Evolutionary conservation across 345 rosid species (phyloP).

Genomic region (Theobroma cacao): DNA sequence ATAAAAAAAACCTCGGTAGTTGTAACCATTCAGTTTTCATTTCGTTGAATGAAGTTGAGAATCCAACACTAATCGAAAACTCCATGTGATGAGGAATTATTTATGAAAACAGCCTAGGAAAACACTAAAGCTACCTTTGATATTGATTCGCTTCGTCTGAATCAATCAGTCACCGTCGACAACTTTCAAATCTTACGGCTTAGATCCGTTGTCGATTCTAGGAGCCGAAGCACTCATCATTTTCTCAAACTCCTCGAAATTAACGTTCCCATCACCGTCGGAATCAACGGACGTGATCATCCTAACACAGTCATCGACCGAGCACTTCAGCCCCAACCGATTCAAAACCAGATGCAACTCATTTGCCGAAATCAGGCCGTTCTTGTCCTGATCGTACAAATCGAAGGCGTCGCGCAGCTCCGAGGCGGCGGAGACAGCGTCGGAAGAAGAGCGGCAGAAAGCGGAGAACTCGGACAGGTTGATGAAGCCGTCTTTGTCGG

Average conservation of each 20-base stretch:
- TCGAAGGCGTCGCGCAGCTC: conserved; percentile 93
- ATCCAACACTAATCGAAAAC: too few relatives aligned
- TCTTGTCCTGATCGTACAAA: conserved; percentile 71
- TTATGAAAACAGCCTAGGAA: too few relatives aligned
- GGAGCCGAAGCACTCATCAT: conserved; percentile 54
- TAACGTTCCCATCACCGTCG: conserved; percentile 86
- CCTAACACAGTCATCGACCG: conserved; percentile 55
- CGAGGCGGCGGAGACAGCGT: conserved; percentile 17
- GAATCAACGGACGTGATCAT: conserved; percentile 78
- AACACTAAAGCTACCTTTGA: too few relatives aligned
- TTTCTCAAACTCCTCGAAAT: conserved; percentile 72
- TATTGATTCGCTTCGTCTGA: neutral
- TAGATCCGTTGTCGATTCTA: neutral
- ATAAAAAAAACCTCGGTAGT: too few relatives aligned
- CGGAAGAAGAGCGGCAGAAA: conserved; percentile 51
- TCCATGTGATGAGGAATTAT: too few relatives aligned
- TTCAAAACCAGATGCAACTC: conserved; percentile 73
- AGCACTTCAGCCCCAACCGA: conserved; percentile 62
- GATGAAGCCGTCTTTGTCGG: conserved; percentile 75
- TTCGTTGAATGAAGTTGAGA: too few relatives aligned
- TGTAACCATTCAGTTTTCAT: too few relatives aligned
- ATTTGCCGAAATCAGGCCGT: conserved; percentile 69
- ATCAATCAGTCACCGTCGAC: neutral
- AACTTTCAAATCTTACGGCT: neutral
- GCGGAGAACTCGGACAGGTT: conserved; percentile 57